Evolutionary conservation across 371 early-diverging fungal species (phyloP).

Genomic region (Apophysomyces trapeziformis): DNA sequence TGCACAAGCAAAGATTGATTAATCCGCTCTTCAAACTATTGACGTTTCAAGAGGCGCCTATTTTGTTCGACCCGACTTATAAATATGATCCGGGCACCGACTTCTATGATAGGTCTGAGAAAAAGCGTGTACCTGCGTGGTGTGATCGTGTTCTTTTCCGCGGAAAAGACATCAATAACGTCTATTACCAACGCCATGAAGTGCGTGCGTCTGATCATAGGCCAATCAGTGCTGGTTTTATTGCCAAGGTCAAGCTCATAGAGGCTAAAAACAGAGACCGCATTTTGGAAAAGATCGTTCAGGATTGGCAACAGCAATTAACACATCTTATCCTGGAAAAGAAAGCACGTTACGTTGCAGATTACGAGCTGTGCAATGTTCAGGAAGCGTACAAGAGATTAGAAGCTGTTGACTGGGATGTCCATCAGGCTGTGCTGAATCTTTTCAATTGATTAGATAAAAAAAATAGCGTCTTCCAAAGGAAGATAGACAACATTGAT

Average conservation of each 20-base stretch:
- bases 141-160: conserved; percentile 79
- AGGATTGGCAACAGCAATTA: conserved; percentile 7
- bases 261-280: conserved; percentile 40
- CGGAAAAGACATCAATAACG: conserved; percentile 32
- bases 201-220: conserved; percentile 79
- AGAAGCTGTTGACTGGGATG: conserved; percentile 32
- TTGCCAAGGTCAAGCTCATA: conserved; percentile 58
- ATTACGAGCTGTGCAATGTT: conserved; percentile 29
- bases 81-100: conserved; percentile 79
- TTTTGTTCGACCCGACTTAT: conserved; percentile 86
- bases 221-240: conserved; percentile 73
- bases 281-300: conserved; percentile 22
- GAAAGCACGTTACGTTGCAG: conserved; percentile 37
- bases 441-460: not conserved
- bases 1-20: conserved; percentile 52
- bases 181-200: conserved; percentile 57
- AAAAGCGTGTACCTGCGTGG: conserved; percentile 82
- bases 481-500: too few species aligned
- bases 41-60: conserved; percentile 66
- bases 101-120: conserved; percentile 79
- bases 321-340: conserved; percentile 22
- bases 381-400: conserved; percentile 27
- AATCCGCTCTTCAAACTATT: conserved; percentile 64
- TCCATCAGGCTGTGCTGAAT: conserved; percentile 14
- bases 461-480: not conserved